phyloP scores from a whole-genome alignment of 345 rosid genomes.

The Capsella bursapastoris region DNA sequence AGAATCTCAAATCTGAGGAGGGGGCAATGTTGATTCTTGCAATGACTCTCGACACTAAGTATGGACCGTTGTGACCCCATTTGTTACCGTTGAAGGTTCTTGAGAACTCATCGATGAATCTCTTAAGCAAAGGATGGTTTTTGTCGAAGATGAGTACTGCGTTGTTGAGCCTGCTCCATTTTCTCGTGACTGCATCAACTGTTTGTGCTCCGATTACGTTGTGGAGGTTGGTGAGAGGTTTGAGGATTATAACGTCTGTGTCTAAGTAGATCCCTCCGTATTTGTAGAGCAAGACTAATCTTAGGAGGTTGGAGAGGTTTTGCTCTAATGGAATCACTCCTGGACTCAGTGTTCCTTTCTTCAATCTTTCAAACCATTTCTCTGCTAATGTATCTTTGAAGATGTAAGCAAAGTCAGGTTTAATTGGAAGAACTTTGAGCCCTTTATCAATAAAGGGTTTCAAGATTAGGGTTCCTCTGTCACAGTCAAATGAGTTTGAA shows the following conservation, averaged over 20 bases:
- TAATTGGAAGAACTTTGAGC: slow-evolving; percentile 50
- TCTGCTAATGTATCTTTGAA: slow-evolving; percentile 71
- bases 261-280: slow-evolving; percentile 86
- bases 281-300: slow-evolving; percentile 77
- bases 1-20: slow-evolving; percentile 51
- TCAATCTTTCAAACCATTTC: slow-evolving; percentile 62
- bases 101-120: slow-evolving; percentile 81
- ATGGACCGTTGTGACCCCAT: slow-evolving; percentile 99
- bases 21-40: slow-evolving; percentile 47
- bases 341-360: slow-evolving; percentile 63
- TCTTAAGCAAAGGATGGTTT: slow-evolving; percentile 71
- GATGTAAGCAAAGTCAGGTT: slow-evolving; percentile 69
- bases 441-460: slow-evolving; percentile 62
- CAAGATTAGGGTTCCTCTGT: slow-evolving; percentile 52
- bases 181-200: slow-evolving; percentile 54
- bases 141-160: slow-evolving; percentile 83
- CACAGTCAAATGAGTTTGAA: slow-evolving; percentile 73
- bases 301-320: slow-evolving; percentile 80
- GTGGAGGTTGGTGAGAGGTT: slow-evolving; percentile 52
- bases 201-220: slow-evolving; percentile 86
- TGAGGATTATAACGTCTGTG: slow-evolving; percentile 71
- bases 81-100: slow-evolving; percentile 83
- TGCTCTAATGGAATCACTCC: slow-evolving; percentile 87
- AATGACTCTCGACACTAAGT: slow-evolving; percentile 83
- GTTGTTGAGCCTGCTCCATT: slow-evolving; percentile 88